Percentiles rank a stretch among this genome's conserved stretches.
phyloP scores from a whole-genome alignment of 805 yeast genomes.

The Torulaspora microellipsoides region DNA sequence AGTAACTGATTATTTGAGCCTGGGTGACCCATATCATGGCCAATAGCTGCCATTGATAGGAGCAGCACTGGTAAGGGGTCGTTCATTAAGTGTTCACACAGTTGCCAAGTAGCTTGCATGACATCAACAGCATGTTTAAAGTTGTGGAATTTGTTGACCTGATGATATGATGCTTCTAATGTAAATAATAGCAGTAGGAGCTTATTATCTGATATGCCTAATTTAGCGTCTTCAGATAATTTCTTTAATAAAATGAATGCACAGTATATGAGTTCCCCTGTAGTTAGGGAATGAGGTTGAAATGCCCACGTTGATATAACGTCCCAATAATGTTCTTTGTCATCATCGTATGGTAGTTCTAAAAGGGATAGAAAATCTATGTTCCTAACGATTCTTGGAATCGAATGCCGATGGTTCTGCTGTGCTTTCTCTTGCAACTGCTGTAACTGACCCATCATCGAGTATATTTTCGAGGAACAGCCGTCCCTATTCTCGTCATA shows the following conservation, averaged over 20 bases:
- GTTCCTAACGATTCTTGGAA: slow-evolving; percentile 21
- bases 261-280: slow-evolving; percentile 28
- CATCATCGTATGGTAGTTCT: slow-evolving; percentile 1
- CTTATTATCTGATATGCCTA: slow-evolving; percentile 37
- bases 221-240: slow-evolving; percentile 17
- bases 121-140: slow-evolving; percentile 96
- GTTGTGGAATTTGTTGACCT: slow-evolving; percentile 89
- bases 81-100: slow-evolving; percentile 28
- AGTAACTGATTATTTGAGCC: slow-evolving; percentile 85
- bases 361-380: slow-evolving; percentile 17
- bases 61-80: slow-evolving; percentile 49
- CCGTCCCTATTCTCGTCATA: slow-evolving; percentile 5
- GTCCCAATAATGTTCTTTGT: slow-evolving; percentile 16
- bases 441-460: slow-evolving; percentile 28
- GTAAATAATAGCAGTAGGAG: slow-evolving; percentile 58
- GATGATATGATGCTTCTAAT: slow-evolving; percentile 73
- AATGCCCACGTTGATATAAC: slow-evolving; percentile 29
- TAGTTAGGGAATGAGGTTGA: slow-evolving; percentile 26
- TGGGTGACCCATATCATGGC: slow-evolving; percentile 96
- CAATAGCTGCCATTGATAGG: slow-evolving; percentile 74
- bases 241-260: slow-evolving; percentile 23
- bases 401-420: not conserved
- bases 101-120: slow-evolving; percentile 78
- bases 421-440: slow-evolving; percentile 1
- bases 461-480: slow-evolving; percentile 23